Conservation (phyloP, 2,329 filamentous ascomycete species). For the Penicillium sp. region DNA sequence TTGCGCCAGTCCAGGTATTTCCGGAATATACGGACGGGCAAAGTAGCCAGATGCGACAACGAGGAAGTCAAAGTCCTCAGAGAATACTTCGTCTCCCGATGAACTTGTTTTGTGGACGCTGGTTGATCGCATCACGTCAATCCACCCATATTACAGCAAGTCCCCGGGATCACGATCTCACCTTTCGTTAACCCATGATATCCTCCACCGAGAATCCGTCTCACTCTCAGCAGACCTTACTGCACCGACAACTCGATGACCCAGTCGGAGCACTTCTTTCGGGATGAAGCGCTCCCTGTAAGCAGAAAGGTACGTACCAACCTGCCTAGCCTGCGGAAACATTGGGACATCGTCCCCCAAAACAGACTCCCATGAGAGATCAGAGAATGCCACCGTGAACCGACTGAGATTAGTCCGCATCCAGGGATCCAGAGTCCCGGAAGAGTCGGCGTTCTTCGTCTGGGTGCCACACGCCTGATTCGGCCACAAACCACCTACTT, state of each 20-base stretch:
- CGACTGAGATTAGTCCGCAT: slow-evolving; percentile 65
- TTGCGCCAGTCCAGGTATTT: slow-evolving; percentile 34
- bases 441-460: background rate
- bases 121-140: background rate
- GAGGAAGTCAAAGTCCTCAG: slow-evolving; percentile 63
- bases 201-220: slow-evolving; percentile 38
- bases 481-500: slow-evolving; percentile 79
- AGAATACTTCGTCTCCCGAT: slow-evolving; percentile 5
- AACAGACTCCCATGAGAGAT: slow-evolving; percentile 65
- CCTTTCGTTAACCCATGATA: slow-evolving; percentile 32
- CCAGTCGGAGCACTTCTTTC: slow-evolving; percentile 49
- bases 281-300: slow-evolving; percentile 62
- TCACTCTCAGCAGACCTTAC: slow-evolving; percentile 15
- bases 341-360: slow-evolving; percentile 52
- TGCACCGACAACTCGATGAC: slow-evolving; percentile 41
- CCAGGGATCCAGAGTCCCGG: slow-evolving; percentile 56
- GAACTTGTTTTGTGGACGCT: background rate
- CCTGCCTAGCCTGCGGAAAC: slow-evolving; percentile 74
- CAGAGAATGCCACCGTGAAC: slow-evolving; percentile 63
- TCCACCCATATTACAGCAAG: background rate
- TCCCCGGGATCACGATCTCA: slow-evolving; percentile 4
- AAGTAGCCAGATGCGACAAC: slow-evolving; percentile 77
- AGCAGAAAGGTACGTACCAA: slow-evolving; percentile 67
- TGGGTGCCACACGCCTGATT: slow-evolving; percentile 9
- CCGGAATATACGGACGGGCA: slow-evolving; percentile 57